These are phyloP conservation scores for Corylus heterophylla DNA, from an alignment of 306 rosid species.

Conservation along the genomic window DNA sequence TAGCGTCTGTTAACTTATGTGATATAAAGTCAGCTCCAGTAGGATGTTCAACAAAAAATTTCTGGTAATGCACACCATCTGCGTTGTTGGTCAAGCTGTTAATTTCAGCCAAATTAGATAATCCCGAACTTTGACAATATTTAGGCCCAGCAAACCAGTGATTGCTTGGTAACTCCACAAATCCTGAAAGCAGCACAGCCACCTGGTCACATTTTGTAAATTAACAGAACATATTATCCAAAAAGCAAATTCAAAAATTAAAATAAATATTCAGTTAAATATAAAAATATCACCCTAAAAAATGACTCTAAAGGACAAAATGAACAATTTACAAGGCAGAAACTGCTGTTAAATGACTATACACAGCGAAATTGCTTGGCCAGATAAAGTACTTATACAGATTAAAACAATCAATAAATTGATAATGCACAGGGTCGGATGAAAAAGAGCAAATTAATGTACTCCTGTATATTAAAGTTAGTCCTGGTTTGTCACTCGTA, in stretches of 20 bases:
- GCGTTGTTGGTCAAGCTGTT: slow-evolving; percentile 35
- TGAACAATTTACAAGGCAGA: neutral
- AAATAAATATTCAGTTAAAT: neutral
- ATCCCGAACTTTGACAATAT: slow-evolving; percentile 39
- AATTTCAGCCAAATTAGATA: slow-evolving; percentile 37
- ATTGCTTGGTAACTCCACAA: slow-evolving; percentile 38
- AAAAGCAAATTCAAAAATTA: neutral
- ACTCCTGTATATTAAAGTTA: neutral
- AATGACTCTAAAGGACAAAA: neutral
- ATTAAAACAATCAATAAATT: neutral
- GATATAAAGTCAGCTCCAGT: slow-evolving; percentile 30
- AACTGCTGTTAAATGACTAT: neutral
- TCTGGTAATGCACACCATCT: slow-evolving; percentile 25
- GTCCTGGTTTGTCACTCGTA: neutral
- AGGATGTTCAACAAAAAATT: slow-evolving; percentile 35
- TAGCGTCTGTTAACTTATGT: slow-evolving; percentile 36
- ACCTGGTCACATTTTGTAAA: slow-evolving; percentile 7
- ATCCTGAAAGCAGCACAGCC: slow-evolving; percentile 37
- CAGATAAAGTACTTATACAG: neutral
- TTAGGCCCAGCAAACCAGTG: slow-evolving; percentile 38
- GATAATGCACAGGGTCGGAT: neutral
- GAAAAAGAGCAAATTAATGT: neutral
- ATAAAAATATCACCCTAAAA: neutral
- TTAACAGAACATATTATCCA: slow-evolving; percentile 1
- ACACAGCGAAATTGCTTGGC: neutral